Percentiles rank a stretch among this genome's conserved stretches.
These are phyloP conservation scores for Sungouiella thailandica DNA, from an alignment of 805 yeast genomes.

Conservation along the genomic window DNA sequence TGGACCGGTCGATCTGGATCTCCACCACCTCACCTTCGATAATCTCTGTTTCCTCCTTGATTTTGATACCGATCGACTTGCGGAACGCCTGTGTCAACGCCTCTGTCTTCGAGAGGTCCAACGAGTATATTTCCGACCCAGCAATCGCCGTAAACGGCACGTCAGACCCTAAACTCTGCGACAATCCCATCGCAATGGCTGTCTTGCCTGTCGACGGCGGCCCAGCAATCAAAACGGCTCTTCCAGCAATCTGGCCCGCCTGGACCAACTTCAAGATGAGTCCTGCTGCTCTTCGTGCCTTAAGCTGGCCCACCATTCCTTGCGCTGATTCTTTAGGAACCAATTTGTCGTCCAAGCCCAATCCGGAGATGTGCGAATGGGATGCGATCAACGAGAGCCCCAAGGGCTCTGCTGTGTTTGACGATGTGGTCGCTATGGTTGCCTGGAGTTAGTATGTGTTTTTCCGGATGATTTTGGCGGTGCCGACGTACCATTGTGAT, in stretches of 20 bases:
- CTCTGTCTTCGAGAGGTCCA: constrained; percentile 93
- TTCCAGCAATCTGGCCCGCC: constrained; percentile 92
- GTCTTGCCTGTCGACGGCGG: constrained; percentile 99
- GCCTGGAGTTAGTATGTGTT: constrained; percentile 12
- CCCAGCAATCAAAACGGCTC: constrained; percentile 93
- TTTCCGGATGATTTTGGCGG: no score
- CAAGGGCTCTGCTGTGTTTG: constrained; percentile 28
- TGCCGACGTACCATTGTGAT: constrained; percentile 1
- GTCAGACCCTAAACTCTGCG: constrained; percentile 66
- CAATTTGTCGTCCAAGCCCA: constrained; percentile 90
- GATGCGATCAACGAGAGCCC: constrained; percentile 82
- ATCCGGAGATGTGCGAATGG: constrained; percentile 95
- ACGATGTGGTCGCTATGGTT: constrained; percentile 14
- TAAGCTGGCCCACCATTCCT: constrained; percentile 96
- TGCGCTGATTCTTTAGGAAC: constrained; percentile 74
- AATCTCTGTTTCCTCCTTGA: constrained; percentile 94
- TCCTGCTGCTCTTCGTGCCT: constrained; percentile 96
- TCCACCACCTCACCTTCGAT: constrained; percentile 99
- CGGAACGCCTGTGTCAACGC: constrained; percentile 95
- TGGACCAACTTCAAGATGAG: constrained; percentile 89
- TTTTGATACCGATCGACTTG: constrained; percentile 90
- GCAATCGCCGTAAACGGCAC: constrained; percentile 96
- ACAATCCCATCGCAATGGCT: constrained; percentile 92
- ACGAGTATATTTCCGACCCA: constrained; percentile 88
- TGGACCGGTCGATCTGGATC: constrained; percentile 86